Percentiles rank a stretch among this genome's conserved stretches.
Conservation (phyloP, 1,139 yeast genomes). For the Suhomyces chickasaworum region DNA sequence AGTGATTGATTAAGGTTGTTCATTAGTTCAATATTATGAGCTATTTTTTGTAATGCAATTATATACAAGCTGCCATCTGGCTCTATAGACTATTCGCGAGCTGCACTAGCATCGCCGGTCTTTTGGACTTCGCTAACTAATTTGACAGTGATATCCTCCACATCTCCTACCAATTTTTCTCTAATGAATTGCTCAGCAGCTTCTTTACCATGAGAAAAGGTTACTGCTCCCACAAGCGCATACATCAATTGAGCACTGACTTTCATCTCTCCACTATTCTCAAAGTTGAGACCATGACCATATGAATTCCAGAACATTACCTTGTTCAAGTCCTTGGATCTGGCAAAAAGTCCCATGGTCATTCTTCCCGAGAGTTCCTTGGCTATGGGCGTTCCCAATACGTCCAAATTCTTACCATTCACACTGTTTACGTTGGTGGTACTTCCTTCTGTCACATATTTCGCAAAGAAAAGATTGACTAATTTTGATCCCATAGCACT, state of each 20-base stretch:
- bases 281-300: conserved; percentile 55
- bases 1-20: too few species aligned
- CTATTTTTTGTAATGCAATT: conserved; percentile 7
- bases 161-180: conserved; percentile 40
- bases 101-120: conserved; percentile 7
- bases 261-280: conserved; percentile 54
- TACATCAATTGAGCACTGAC: conserved; percentile 70
- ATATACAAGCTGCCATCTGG: conserved; percentile 6
- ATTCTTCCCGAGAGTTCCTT: conserved; percentile 53
- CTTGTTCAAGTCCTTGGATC: conserved; percentile 47
- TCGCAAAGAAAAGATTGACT: conserved; percentile 60
- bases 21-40: too few species aligned
- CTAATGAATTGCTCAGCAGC: conserved; percentile 58
- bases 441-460: conserved; percentile 45
- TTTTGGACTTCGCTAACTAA: conserved; percentile 15
- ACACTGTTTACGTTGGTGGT: conserved; percentile 42
- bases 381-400: conserved; percentile 58
- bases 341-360: conserved; percentile 56
- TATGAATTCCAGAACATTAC: conserved; percentile 75
- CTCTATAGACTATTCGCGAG: conserved; percentile 7
- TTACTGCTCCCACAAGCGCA: conserved; percentile 81
- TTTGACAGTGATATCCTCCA: conserved; percentile 26
- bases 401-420: conserved; percentile 62
- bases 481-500: conserved; percentile 77
- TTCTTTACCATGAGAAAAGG: conserved; percentile 64